A percentile compares a stretch with the other conserved stretches of the same genome.
phyloP scores from a whole-genome alignment of 108 stramenopile genomes.

The Nitzschia sp. region DNA sequence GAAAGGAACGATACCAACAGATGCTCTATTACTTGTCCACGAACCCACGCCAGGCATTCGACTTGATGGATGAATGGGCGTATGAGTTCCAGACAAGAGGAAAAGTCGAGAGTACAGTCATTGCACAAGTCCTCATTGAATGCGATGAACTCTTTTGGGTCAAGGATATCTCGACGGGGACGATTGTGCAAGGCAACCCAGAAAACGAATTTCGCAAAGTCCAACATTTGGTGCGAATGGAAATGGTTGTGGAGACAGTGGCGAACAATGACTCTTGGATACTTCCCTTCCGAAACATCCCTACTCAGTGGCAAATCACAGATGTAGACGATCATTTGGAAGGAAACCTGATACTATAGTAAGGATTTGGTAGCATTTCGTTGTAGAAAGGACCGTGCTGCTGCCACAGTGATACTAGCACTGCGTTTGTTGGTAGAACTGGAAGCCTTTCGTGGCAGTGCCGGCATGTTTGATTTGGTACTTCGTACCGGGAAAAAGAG shows the following conservation, averaged over 20 bases:
- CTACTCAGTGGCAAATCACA: slow-evolving; percentile 34
- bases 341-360: slow-evolving; percentile 34
- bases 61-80: slow-evolving; percentile 12
- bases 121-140: slow-evolving; percentile 26
- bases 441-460: too few relatives aligned
- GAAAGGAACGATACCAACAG: slow-evolving; percentile 12
- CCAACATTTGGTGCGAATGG: slow-evolving; percentile 35
- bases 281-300: slow-evolving; percentile 18
- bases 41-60: slow-evolving; percentile 6
- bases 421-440: background rate
- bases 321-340: slow-evolving; percentile 38
- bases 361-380: slow-evolving; percentile 2
- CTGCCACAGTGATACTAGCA: slow-evolving; percentile 6
- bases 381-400: slow-evolving; percentile 11
- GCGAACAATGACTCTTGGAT: slow-evolving; percentile 9
- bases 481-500: too few relatives aligned
- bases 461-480: too few relatives aligned
- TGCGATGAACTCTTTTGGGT: slow-evolving; percentile 39
- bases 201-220: slow-evolving; percentile 20
- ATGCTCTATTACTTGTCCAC: slow-evolving; percentile 2
- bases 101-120: slow-evolving; percentile 27
- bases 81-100: slow-evolving; percentile 3
- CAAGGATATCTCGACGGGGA: slow-evolving; percentile 27
- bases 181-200: slow-evolving; percentile 23
- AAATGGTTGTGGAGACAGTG: slow-evolving; percentile 24